These are phyloP conservation scores for Periconia sp. DNA, from an alignment of 2,329 filamentous ascomycete species.

Conservation along the genomic window DNA sequence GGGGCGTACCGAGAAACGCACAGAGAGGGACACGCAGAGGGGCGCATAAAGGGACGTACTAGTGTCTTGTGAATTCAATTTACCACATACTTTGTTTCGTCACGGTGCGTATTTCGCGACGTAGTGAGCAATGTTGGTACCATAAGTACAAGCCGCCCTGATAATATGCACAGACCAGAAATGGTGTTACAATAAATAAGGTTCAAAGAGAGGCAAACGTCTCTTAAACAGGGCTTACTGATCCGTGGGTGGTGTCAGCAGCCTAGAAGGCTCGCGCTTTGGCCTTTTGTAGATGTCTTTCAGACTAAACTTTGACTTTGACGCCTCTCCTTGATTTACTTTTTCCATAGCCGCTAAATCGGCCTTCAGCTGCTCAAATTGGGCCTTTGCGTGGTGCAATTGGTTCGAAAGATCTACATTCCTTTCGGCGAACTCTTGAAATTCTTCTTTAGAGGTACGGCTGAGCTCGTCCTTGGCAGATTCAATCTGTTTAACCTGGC, in stretches of 20 bases:
- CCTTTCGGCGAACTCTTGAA: conserved; percentile 4
- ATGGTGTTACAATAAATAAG: no score
- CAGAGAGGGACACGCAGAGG: no score
- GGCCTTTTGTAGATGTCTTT: conserved; percentile 8
- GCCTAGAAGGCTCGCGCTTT: conserved; percentile 10
- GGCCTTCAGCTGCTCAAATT: conserved; percentile 8
- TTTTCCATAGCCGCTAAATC: conserved; percentile 5
- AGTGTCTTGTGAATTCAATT: no score
- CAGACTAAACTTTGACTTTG: conserved; percentile 11
- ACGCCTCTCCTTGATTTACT: conserved; percentile 7
- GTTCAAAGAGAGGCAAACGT: no score
- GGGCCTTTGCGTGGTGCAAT: conserved; percentile 3
- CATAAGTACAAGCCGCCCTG: no score
- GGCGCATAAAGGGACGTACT: no score
- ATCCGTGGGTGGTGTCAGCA: conserved; percentile 5
- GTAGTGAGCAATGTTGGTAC: no score
- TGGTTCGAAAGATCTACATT: conserved; percentile 8
- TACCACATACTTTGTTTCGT: no score
- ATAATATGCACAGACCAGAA: no score
- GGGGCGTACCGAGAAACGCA: no score
- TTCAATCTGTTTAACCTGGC: conserved; percentile 8
- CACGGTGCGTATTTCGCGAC: no score
- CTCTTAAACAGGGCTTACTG: no score
- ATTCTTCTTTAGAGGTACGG: conserved; percentile 8
- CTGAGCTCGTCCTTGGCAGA: conserved; percentile 5